Base-by-base conservation (phyloP, 345 rosid species). In the Aquilaria yunnanensis region DNA sequence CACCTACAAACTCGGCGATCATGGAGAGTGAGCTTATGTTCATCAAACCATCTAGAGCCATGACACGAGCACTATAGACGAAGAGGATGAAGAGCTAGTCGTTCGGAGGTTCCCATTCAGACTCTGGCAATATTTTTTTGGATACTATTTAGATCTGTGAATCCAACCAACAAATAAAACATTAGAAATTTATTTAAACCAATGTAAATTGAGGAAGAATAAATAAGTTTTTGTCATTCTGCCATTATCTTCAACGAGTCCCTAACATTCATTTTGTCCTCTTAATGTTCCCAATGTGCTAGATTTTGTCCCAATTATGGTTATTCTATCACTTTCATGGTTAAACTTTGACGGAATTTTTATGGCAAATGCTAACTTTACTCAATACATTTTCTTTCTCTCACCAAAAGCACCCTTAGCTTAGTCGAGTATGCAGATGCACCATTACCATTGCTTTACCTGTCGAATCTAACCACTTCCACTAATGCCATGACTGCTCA, bases 11-110 rank as follows among this genome's bases (percentile, higher is more conserved):
- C 65, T 86, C 96, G 32, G 97, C 96, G 62, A 88, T 80, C 32
- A 96, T 88, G 82, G 84, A 88, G 68, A 91, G 96, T 6, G 97
- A 91, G 85, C 88, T 88, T 5, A 88, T 96, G 71, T 91, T 91
- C 48, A 91, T 96, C 16, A 91, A 81, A 23, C 96, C 97, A 59
- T 91, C 96, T 2, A 91, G 85, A 45, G 97, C 97, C n/a, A 90
- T 91, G 59, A 88, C 96, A 68, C 88, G 97, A 64, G 86, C 84
- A 69, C 97, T 90, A 37, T 2, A 16, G 80, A 65, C 33, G 75
- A 71, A 3, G 64, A 16, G 12, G 66, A 67, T 3, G 76, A 69
- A 0, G 81, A 51, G 5, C 82, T 57, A 58, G 69, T 64, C 52
- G 74, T 73, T 57, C 72, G 47, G 54, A 55, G 46, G 51, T 49